Evolutionary conservation across 2,329 filamentous ascomycete species (phyloP).

Genomic region (Aspergillus sp.): DNA sequence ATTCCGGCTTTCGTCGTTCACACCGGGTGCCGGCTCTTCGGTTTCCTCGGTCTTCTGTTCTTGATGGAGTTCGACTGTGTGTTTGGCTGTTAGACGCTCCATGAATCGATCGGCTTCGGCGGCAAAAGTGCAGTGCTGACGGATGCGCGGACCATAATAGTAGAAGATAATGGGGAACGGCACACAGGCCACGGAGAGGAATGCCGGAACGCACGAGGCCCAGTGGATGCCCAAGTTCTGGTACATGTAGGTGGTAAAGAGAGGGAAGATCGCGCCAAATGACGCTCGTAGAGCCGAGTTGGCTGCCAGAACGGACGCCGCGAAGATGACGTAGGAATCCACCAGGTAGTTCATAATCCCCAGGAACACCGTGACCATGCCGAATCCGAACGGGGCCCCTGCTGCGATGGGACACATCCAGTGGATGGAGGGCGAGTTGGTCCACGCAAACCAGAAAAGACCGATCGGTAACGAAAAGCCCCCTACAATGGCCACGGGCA

Average conservation of each 20-base stretch:
- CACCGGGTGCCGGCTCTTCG: background rate
- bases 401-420: slow-evolving; percentile 31
- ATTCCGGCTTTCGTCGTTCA: background rate
- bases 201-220: slow-evolving; percentile 39
- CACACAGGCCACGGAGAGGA: slow-evolving; percentile 34
- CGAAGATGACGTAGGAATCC: slow-evolving; percentile 35
- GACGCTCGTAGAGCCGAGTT: slow-evolving; percentile 38
- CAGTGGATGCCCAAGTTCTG: slow-evolving; percentile 38
- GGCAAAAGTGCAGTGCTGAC: slow-evolving; percentile 31
- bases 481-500: slow-evolving; percentile 43
- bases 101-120: slow-evolving; percentile 26
- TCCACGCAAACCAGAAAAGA: slow-evolving; percentile 55
- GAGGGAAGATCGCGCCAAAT: slow-evolving; percentile 39
- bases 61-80: slow-evolving; percentile 6
- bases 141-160: slow-evolving; percentile 29
- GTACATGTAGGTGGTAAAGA: slow-evolving; percentile 42
- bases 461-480: slow-evolving; percentile 46
- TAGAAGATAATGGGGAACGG: slow-evolving; percentile 37
- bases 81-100: slow-evolving; percentile 14
- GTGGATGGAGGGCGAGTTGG: slow-evolving; percentile 38
- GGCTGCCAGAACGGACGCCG: slow-evolving; percentile 33
- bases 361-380: slow-evolving; percentile 34
- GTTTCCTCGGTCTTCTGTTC: slow-evolving; percentile 5
- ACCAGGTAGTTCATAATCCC: slow-evolving; percentile 36
- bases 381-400: slow-evolving; percentile 33